These are phyloP conservation scores for Iris macrosiphon DNA, from an alignment of 106 monocot genomes.

Conservation along the genomic window DNA sequence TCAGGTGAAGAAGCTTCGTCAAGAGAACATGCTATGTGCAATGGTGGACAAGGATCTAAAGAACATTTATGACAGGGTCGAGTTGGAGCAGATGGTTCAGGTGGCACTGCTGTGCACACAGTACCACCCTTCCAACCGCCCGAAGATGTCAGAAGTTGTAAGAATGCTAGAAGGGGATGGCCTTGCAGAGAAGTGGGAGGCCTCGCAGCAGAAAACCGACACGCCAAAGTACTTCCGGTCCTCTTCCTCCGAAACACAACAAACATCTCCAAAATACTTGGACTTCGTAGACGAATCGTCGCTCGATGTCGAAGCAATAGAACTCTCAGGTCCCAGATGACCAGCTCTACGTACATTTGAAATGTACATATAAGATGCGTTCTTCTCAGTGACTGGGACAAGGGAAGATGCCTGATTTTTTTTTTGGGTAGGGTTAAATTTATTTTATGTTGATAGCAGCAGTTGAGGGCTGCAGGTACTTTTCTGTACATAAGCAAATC, in stretches of 20 bases:
- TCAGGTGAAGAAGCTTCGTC: slow-evolving; percentile 88
- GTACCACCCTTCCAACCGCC: slow-evolving; percentile 67
- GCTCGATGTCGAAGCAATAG: slow-evolving; percentile 67
- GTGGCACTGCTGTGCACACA: slow-evolving; percentile 91
- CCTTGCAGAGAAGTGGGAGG: slow-evolving; percentile 89
- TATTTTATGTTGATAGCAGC: no score
- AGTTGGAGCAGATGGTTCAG: slow-evolving; percentile 91
- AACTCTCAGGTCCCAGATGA: slow-evolving; percentile 97
- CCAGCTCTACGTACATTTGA: no score
- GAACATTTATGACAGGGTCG: slow-evolving; percentile 54
- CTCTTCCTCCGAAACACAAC: slow-evolving; percentile 27
- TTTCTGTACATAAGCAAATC: no score
- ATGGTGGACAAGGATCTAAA: slow-evolving; percentile 91
- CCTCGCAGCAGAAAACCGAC: slow-evolving; percentile 36
- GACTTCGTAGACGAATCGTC: slow-evolving; percentile 68
- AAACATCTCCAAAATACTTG: slow-evolving; percentile 34
- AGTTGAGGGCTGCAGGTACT: no score
- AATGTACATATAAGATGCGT: background rate
- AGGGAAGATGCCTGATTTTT: no score
- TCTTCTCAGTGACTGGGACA: no score
- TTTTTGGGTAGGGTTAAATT: no score
- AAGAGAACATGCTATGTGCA: slow-evolving; percentile 55
- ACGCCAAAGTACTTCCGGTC: slow-evolving; percentile 40
- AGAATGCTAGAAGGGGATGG: slow-evolving; percentile 96
- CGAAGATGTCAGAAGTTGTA: slow-evolving; percentile 92